Evolutionary conservation across 192 early-diverging fungal species (phyloP).

Genomic region (Mortierella hygrophila): DNA sequence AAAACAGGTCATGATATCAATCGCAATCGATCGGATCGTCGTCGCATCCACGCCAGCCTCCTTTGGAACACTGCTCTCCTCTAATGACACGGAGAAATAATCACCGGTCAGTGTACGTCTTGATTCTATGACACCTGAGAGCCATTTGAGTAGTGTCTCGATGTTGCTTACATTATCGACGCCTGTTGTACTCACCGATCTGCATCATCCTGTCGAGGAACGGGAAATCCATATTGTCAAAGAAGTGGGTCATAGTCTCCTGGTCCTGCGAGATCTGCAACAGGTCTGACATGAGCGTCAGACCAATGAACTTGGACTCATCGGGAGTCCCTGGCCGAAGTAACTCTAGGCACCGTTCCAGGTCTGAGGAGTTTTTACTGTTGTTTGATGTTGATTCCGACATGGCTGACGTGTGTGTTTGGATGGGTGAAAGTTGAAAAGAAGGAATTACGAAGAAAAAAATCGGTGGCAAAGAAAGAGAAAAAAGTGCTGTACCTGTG

Average conservation of each 20-base stretch:
- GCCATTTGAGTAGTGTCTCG: background rate
- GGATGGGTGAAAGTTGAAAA: background rate
- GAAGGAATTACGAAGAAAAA: background rate
- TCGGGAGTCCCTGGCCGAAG: conserved; percentile 31
- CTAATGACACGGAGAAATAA: conserved; percentile 15
- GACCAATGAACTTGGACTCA: conserved; percentile 49
- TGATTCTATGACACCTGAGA: too few species aligned
- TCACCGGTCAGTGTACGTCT: background rate
- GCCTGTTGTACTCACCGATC: conserved; percentile 14
- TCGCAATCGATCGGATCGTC: conserved; percentile 27
- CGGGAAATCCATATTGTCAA: conserved; percentile 45
- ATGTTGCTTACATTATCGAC: background rate
- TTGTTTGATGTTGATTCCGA: background rate
- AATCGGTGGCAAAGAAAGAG: background rate
- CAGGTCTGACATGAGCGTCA: conserved; percentile 41
- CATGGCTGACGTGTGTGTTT: background rate
- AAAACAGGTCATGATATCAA: conserved; percentile 49
- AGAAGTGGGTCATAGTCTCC: conserved; percentile 31
- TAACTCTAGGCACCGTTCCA: conserved; percentile 27
- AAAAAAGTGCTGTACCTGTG: background rate
- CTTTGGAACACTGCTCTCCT: conserved; percentile 22
- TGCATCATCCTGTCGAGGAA: conserved; percentile 49
- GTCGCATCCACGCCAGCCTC: conserved; percentile 36
- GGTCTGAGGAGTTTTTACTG: conserved; percentile 2
- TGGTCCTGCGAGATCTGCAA: conserved; percentile 23